A percentile compares a stretch with the other conserved stretches of the same genome.
Evolutionary conservation across 2,329 filamentous ascomycete genomes (phyloP).

Genomic region (Cercospora sp.): DNA sequence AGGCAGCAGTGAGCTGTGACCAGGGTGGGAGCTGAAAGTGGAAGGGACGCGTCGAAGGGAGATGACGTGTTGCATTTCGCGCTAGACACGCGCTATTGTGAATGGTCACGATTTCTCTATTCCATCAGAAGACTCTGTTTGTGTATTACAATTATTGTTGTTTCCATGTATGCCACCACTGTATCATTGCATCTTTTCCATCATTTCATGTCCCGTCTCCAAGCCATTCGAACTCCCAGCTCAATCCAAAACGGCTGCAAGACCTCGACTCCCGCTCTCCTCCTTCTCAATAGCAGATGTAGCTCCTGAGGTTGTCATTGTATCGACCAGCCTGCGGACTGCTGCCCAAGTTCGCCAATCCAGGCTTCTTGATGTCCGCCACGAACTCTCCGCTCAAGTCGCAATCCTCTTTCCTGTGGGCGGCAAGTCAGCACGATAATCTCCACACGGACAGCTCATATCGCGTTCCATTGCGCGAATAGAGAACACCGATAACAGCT

Average conservation of each 20-base stretch:
- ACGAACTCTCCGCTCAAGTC: conserved; percentile 14
- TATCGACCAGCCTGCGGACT: conserved; percentile 18
- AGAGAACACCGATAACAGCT: not conserved
- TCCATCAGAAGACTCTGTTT: not conserved
- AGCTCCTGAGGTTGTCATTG: conserved; percentile 23
- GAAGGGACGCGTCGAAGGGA: not conserved
- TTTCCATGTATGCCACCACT: not conserved
- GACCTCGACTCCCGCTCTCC: not conserved
- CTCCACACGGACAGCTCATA: not conserved
- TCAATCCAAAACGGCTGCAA: not conserved
- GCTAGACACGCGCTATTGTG: not conserved
- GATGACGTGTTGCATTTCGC: conserved; percentile 4
- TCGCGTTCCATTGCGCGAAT: not conserved
- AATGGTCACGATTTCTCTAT: not conserved
- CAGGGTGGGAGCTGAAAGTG: not conserved
- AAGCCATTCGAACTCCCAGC: not conserved
- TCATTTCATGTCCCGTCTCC: not conserved
- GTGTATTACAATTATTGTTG: not conserved
- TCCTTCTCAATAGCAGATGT: conserved; percentile 24
- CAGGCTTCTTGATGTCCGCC: conserved; percentile 15
- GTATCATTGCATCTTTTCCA: not conserved
- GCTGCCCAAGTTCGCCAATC: conserved; percentile 13
- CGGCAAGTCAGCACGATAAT: not conserved
- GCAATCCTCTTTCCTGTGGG: conserved; percentile 20
- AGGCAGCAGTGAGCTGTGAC: not conserved